Evolutionary conservation across 495 filamentous ascomycete species (phyloP).

Genomic region (Bryoglossum gracile): DNA sequence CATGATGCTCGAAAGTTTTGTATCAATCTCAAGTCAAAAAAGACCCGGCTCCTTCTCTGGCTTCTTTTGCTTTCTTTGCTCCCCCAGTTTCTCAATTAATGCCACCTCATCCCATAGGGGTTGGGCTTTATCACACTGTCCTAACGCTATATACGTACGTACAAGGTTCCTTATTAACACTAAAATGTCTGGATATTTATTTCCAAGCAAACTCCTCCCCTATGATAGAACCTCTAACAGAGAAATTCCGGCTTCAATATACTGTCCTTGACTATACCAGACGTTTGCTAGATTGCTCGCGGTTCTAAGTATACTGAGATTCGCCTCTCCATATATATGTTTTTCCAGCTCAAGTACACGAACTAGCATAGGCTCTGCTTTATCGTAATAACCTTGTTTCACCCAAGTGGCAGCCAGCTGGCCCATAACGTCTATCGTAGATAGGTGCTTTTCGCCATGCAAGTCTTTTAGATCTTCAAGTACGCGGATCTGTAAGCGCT

Average conservation of each 20-base stretch:
- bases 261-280: conserved; percentile 10
- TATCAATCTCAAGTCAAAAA: too few species aligned
- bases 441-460: conserved; percentile 17
- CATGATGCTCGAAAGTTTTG: too few species aligned
- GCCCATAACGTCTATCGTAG: conserved; percentile 29
- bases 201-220: conserved; percentile 13
- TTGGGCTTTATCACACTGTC: too few species aligned
- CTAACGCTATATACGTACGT: too few species aligned
- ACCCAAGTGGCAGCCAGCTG: conserved; percentile 24
- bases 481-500: conserved; percentile 12
- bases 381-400: conserved; percentile 9
- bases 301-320: conserved; percentile 25
- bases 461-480: conserved; percentile 15
- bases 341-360: conserved; percentile 21
- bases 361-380: conserved; percentile 26
- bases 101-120: too few species aligned
- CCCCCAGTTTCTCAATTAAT: too few species aligned
- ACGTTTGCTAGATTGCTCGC: conserved; percentile 22
- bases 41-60: too few species aligned
- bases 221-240: conserved; percentile 14
- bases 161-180: too few species aligned
- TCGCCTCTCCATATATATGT: conserved; percentile 14
- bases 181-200: conserved; percentile 25
- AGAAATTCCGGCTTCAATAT: conserved; percentile 14
- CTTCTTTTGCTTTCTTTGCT: too few species aligned